Evolutionary conservation across 257 asterid species (phyloP), one percentile per base, ranked within the genome.

Genomic region (Euphrasia confusa): DNA sequence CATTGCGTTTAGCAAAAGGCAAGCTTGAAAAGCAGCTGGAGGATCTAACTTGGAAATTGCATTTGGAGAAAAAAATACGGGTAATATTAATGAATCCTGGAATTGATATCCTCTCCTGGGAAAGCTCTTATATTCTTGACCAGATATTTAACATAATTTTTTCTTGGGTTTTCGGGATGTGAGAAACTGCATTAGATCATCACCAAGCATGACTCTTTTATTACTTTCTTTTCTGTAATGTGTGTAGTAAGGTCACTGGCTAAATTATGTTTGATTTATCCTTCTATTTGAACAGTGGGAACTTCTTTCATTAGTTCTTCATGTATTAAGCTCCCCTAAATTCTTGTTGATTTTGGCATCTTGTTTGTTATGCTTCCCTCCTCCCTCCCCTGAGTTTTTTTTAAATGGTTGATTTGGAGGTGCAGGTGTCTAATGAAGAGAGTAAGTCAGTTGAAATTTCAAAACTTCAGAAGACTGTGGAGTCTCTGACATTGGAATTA

Each of bases 1-100:
- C 97, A 55, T 77, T 93, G 78, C 96, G 97, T 71, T 54, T 89
- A 45, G 99, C 97, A 30, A 93, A 93, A 80, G 76, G 75, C 71
- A 93, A 93, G 82, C 97, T 93, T 67, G 97, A 93, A 71, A 93
- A 84, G 79, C 97, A 89, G 80, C 72, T 89, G 84, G 99, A 93
- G 74, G 99, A 93, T 83, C 90, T 93, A 55, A 93, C 97, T 1
- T 93, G 96, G 99, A 84, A 97, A 67, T 78, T 89, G 84, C 85
- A 85, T 60, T 81, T 93, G 66, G 99, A 93, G 85, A 93, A 89
- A 72, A 93, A 85, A 77, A 63, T 85, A 54, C 88, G 99, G 85
- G 99, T 93, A 83, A 59, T 15, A 52, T 26, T 74, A 14, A 4
- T 60, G 47, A 64, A 65, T 48, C 18, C 24, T 61, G 30, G 54